These are phyloP conservation scores for Leishmania gerbilli DNA, from an alignment of 208 protist species.

Conservation along the genomic window DNA sequence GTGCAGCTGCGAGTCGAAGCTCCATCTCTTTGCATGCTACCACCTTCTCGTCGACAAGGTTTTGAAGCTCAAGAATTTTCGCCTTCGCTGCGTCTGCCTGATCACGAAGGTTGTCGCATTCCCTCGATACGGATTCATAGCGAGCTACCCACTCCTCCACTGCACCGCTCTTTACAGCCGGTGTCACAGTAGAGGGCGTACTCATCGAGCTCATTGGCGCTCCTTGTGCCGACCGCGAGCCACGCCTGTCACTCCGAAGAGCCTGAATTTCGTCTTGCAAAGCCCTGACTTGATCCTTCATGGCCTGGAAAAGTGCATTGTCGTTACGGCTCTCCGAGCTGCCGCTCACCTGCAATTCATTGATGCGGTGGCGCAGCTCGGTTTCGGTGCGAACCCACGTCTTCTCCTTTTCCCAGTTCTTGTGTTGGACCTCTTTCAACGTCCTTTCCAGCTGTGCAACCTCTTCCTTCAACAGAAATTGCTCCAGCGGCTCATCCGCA, in stretches of 20 bases:
- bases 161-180: neutral
- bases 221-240: slow-evolving; percentile 10
- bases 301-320: slow-evolving; percentile 57
- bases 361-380: slow-evolving; percentile 41
- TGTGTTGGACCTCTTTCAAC: slow-evolving; percentile 55
- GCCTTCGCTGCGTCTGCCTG: slow-evolving; percentile 41
- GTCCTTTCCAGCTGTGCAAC: slow-evolving; percentile 72
- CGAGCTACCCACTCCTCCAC: slow-evolving; percentile 16
- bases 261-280: slow-evolving; percentile 31
- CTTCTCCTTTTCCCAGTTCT: slow-evolving; percentile 65
- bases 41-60: slow-evolving; percentile 36
- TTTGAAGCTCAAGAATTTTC: slow-evolving; percentile 40
- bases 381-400: slow-evolving; percentile 53
- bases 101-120: slow-evolving; percentile 53
- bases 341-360: slow-evolving; percentile 29
- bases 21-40: slow-evolving; percentile 59
- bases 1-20: slow-evolving; percentile 34
- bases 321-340: slow-evolving; percentile 33
- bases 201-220: neutral
- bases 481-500: slow-evolving; percentile 39
- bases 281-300: slow-evolving; percentile 62
- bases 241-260: slow-evolving; percentile 19
- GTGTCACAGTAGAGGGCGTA: neutral
- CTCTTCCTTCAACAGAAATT: slow-evolving; percentile 70
- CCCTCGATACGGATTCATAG: slow-evolving; percentile 21